These are phyloP conservation scores for Lentinula raphanica DNA, from an alignment of 768 basidiomycete genomes.

Conservation along the genomic window DNA sequence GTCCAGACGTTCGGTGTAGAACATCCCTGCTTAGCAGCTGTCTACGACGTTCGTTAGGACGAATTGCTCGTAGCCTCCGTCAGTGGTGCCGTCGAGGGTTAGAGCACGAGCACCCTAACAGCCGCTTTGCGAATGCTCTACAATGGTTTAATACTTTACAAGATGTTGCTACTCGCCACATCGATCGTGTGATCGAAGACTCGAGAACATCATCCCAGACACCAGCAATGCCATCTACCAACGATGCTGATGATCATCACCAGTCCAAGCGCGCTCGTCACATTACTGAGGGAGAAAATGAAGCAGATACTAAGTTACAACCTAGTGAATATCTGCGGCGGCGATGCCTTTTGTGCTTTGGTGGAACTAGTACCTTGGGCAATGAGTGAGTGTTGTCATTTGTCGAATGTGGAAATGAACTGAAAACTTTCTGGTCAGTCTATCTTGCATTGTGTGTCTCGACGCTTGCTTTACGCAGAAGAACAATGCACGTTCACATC, in stretches of 20 bases:
- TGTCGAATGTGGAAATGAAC: neutral
- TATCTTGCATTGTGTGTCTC: conserved; percentile 23
- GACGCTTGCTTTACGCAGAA: conserved; percentile 32
- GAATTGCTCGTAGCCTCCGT: no score
- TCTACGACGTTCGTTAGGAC: no score
- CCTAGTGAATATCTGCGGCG: conserved; percentile 19
- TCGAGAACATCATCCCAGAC: no score
- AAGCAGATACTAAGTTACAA: neutral
- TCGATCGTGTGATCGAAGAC: no score
- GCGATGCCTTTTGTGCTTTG: conserved; percentile 24
- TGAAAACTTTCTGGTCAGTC: conserved; percentile 5
- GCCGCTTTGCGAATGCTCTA: conserved; percentile 11
- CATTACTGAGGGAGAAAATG: neutral
- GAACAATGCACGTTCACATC: conserved; percentile 6
- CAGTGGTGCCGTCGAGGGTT: conserved; percentile 13
- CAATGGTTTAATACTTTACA: no score
- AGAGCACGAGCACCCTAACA: no score
- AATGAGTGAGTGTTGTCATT: no score
- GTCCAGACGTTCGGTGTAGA: conserved; percentile 10
- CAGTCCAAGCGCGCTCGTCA: neutral
- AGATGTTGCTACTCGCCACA: no score
- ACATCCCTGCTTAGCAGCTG: conserved; percentile 12
- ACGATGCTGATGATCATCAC: neutral
- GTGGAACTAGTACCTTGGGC: conserved; percentile 8
- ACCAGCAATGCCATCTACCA: no score